Percentiles rank a stretch among this genome's conserved stretches.
phyloP scores from a whole-genome alignment of 441 rosid species.

The Aquilaria agallochum region DNA sequence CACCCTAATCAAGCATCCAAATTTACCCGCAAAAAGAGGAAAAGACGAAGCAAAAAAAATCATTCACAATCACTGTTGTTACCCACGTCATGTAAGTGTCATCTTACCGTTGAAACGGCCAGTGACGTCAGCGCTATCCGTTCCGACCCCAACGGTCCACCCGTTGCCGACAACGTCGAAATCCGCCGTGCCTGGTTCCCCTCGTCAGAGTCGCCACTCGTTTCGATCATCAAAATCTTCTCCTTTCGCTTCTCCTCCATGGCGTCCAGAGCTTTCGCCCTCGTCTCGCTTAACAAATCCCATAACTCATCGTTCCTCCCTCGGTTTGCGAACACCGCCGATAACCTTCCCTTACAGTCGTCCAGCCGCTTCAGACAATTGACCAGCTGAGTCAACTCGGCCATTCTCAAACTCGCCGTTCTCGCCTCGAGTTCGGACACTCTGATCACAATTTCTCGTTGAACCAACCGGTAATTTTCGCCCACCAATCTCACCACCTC shows the following conservation, averaged over 20 bases:
- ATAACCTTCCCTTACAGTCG: conserved; percentile 35
- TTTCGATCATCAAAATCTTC: conserved; percentile 9
- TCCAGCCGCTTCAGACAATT: conserved; percentile 34
- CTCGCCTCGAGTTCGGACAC: conserved; percentile 39
- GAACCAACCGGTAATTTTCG: conserved; percentile 48
- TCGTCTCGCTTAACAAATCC: conserved; percentile 42
- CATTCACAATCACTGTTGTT: too few species aligned
- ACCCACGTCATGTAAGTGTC: not conserved
- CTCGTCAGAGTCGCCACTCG: conserved; percentile 11
- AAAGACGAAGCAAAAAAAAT: too few species aligned
- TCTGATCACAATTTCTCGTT: conserved; percentile 39
- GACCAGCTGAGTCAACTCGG: conserved; percentile 32
- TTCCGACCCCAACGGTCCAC: conserved; percentile 10
- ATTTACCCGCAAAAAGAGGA: too few species aligned
- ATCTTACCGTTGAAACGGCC: conserved; percentile 3
- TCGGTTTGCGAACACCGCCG: conserved; percentile 31
- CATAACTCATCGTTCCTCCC: conserved; percentile 53
- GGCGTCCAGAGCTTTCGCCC: conserved; percentile 14
- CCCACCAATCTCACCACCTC: conserved; percentile 56
- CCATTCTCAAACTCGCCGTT: conserved; percentile 20
- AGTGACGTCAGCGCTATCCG: not conserved
- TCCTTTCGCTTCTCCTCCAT: conserved; percentile 13
- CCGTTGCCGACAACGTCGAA: not conserved
- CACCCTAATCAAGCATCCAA: too few species aligned
- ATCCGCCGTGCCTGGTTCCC: conserved; percentile 10